Conservation (phyloP, 1,284 basidiomycete species). For the Sanghuangporus weigelae region DNA sequence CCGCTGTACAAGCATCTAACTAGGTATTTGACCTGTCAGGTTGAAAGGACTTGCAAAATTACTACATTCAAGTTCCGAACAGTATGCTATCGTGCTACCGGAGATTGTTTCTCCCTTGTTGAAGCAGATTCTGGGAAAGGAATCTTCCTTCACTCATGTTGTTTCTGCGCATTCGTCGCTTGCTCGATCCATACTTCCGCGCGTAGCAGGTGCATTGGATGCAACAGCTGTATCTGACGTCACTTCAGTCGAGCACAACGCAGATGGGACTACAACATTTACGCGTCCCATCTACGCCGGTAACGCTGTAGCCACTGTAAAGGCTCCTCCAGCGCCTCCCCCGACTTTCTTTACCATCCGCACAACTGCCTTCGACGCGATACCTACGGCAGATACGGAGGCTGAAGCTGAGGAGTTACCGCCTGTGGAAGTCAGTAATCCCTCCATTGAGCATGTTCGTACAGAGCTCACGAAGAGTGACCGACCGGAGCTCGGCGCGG, state of each 20-base stretch:
- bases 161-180: slow-evolving; percentile 75
- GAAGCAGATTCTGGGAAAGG: slow-evolving; percentile 34
- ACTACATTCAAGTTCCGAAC: slow-evolving; percentile 37
- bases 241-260: slow-evolving; percentile 75
- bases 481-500: slow-evolving; percentile 88
- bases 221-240: slow-evolving; percentile 89
- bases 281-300: slow-evolving; percentile 97
- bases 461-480: slow-evolving; percentile 89
- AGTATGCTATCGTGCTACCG: slow-evolving; percentile 44
- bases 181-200: slow-evolving; percentile 78
- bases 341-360: slow-evolving; percentile 96
- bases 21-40: slow-evolving; percentile 25
- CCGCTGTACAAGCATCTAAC: background rate
- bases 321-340: slow-evolving; percentile 65
- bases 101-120: slow-evolving; percentile 40
- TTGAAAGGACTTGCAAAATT: slow-evolving; percentile 41
- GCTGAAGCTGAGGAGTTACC: slow-evolving; percentile 61
- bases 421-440: slow-evolving; percentile 58
- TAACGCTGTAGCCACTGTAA: slow-evolving; percentile 93
- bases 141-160: slow-evolving; percentile 77
- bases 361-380: slow-evolving; percentile 88
- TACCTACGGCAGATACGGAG: slow-evolving; percentile 43
- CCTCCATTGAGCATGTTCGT: slow-evolving; percentile 72
- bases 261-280: slow-evolving; percentile 70
- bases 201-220: slow-evolving; percentile 85